Evolutionary conservation across 2,329 filamentous ascomycete species (phyloP).

Genomic region (Colletotrichum falcatum): DNA sequence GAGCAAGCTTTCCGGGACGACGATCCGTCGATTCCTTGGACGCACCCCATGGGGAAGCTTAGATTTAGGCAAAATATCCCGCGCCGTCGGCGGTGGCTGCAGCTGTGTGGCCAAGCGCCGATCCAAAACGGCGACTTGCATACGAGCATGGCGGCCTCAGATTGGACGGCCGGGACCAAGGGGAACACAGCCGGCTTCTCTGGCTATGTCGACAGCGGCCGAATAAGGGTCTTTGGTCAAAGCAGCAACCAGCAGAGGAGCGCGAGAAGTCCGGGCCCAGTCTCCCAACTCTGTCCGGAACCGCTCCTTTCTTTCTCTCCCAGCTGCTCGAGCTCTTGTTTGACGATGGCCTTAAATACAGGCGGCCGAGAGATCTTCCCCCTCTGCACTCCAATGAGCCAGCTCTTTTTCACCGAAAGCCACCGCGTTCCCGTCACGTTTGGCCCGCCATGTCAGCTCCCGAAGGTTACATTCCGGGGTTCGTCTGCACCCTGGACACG

Average conservation of each 20-base stretch:
- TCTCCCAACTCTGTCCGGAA: neutral
- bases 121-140: neutral
- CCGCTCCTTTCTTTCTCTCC: neutral
- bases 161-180: neutral
- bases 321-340: neutral
- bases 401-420: neutral
- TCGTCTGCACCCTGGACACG: constrained; percentile 14
- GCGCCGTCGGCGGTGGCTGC: neutral
- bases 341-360: neutral
- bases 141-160: neutral
- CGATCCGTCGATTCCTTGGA: neutral
- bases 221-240: neutral
- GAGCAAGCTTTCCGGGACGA: neutral
- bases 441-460: constrained; percentile 2
- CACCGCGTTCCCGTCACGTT: neutral
- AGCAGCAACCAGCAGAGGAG: neutral
- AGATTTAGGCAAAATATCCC: neutral
- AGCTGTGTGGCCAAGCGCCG: neutral
- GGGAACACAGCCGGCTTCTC: neutral
- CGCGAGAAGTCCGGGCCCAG: neutral
- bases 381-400: neutral
- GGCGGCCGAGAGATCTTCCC: neutral
- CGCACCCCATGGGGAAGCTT: neutral
- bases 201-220: neutral
- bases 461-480: constrained; percentile 16